Evolutionary conservation across 2,329 filamentous ascomycete genomes (phyloP), one percentile per base, ranked within the genome.

Genomic region (Geosmithia flava): DNA sequence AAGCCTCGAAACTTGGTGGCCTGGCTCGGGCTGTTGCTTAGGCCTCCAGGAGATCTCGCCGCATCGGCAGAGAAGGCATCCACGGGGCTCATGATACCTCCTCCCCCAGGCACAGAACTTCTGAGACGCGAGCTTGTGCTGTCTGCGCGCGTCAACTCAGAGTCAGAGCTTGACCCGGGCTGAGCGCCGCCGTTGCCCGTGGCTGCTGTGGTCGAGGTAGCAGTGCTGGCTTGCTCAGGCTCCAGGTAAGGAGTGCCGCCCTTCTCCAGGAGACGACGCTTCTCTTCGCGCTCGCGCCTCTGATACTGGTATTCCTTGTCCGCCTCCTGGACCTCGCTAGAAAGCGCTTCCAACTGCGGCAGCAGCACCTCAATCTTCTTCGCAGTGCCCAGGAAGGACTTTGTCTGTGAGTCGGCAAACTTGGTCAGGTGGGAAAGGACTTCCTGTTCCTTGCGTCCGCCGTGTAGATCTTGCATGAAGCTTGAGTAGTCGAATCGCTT

Each of bases 381-480:
- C 13, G 91, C 85, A 0, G 90, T 85, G 1, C 77, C 70, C 47
- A 97, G 71, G 59, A 95, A 97, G 50, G 78, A 83, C 57, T 80
- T 83, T 16, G 93, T 87, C 61, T 98, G 93, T 3, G 84, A 81
- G 61, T 95, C 89, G 10, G 94, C 94, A 62, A 90, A 98, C 61
- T 85, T 91, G 2, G 93, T 98, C 30, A 98, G 74, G 60, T 96
- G 87, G 1, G 91, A 97, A 29, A 98, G 68, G 4, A 98, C 87
- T 62, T 98, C 93, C 60, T 97, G 93, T 58, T 98, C 93, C 63
- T 97, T 98, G 53, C 93, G 83, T n/a, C 93, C 93, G 29, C 93
- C 93, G 53, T 97, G 93, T n/a, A 98, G 74, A 69, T 98, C 93
- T 59, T 97, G 91, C 87, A 98, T 95, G 61, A 97, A 98, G 15